phyloP scores from a whole-genome alignment of 2,329 filamentous ascomycete species.

The Clarireedia hainanense region DNA sequence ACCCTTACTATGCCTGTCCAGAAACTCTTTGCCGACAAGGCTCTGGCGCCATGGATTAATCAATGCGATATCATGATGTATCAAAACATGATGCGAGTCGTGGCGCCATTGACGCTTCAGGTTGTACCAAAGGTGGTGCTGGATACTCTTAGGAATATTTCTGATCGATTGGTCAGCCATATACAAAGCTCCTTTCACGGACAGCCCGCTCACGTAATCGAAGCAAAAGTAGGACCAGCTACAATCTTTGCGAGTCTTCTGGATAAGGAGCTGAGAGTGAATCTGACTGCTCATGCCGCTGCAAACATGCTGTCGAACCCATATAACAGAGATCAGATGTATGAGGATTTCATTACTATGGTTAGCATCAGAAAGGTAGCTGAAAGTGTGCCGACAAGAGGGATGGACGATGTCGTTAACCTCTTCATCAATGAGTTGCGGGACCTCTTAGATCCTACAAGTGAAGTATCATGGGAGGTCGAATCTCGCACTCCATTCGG shows the following conservation, averaged over 20 bases:
- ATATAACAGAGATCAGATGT: conserved; percentile 91
- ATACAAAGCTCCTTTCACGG: conserved; percentile 79
- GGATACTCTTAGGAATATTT: conserved; percentile 80
- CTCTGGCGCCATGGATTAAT: conserved; percentile 85
- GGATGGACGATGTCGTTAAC: conserved; percentile 59
- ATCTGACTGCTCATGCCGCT: conserved; percentile 86
- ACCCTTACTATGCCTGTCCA: conserved; percentile 95
- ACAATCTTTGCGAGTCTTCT: conserved; percentile 81
- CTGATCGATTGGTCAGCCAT: conserved; percentile 70
- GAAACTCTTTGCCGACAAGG: conserved; percentile 76
- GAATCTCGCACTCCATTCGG: conserved; percentile 55
- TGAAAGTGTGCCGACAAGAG: conserved; percentile 53
- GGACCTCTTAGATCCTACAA: conserved; percentile 60
- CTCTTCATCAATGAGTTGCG: conserved; percentile 60
- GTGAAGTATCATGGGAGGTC: conserved; percentile 52
- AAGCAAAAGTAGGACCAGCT: conserved; percentile 82
- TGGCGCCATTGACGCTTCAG: conserved; percentile 81
- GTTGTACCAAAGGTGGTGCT: conserved; percentile 84
- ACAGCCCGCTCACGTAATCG: conserved; percentile 76
- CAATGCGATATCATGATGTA: conserved; percentile 95
- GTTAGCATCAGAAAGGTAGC: conserved; percentile 55
- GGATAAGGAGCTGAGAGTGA: conserved; percentile 82
- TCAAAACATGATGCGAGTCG: conserved; percentile 90
- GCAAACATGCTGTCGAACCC: conserved; percentile 87
- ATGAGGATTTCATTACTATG: conserved; percentile 75